Conservation (phyloP, 2,329 filamentous ascomycete species). For the Shiraia sp. region DNA sequence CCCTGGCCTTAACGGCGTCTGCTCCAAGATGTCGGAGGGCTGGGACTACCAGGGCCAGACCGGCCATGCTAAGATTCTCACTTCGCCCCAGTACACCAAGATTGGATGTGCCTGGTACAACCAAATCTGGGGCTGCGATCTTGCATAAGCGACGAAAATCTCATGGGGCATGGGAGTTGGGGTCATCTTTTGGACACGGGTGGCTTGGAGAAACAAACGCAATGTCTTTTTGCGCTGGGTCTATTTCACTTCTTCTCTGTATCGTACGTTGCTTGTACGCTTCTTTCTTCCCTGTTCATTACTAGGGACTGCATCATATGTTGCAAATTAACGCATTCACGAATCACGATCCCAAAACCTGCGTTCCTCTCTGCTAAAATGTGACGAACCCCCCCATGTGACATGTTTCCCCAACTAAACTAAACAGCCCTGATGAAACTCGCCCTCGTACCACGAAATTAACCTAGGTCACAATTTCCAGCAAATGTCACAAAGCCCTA, state of each 20-base stretch:
- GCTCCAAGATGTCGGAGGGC: conserved; percentile 26
- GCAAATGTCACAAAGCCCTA: no score
- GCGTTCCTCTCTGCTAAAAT: conserved; percentile 1
- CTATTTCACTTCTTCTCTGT: conserved; percentile 18
- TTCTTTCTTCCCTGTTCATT: conserved; percentile 12
- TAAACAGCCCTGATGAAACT: no score
- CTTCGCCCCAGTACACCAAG: conserved; percentile 27
- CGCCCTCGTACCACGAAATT: no score
- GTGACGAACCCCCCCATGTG: background rate
- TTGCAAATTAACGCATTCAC: conserved; percentile 16
- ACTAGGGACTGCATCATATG: conserved; percentile 7
- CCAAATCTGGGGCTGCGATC: conserved; percentile 39
- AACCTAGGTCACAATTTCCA: no score
- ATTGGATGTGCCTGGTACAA: conserved; percentile 29
- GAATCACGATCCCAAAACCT: conserved; percentile 10
- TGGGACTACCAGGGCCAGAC: conserved; percentile 36
- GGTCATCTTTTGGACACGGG: conserved; percentile 10
- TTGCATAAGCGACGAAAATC: conserved; percentile 23
- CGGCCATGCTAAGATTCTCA: conserved; percentile 40
- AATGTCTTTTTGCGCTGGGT: conserved; percentile 14
- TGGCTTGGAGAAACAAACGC: conserved; percentile 17
- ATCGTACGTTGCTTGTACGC: conserved; percentile 17
- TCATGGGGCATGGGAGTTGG: conserved; percentile 1
- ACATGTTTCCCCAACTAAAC: background rate
- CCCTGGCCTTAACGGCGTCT: conserved; percentile 30